Evolutionary conservation across 2,329 filamentous ascomycete genomes (phyloP).

Genomic region (Neospermospora avenae): DNA sequence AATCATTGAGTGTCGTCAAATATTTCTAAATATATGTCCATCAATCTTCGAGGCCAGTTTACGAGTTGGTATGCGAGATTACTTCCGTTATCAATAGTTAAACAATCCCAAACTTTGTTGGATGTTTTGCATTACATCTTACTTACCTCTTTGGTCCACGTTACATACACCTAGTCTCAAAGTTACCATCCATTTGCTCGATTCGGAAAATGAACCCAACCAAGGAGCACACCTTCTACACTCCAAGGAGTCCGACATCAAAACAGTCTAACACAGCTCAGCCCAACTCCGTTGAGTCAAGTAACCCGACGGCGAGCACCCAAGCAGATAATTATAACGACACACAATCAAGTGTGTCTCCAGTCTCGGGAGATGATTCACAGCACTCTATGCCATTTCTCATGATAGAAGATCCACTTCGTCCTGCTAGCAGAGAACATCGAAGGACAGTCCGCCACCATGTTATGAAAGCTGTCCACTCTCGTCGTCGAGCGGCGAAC

Average conservation of each 20-base stretch:
- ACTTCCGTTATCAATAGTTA: background rate
- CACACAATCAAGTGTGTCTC: background rate
- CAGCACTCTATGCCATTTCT: conserved; percentile 3
- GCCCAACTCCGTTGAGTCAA: background rate
- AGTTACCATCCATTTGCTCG: background rate
- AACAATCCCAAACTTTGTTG: background rate
- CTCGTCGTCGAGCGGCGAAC: conserved; percentile 3
- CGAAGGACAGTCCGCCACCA: conserved; percentile 11
- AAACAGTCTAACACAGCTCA: background rate
- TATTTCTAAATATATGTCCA: background rate
- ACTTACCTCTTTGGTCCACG: background rate
- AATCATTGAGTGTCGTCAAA: background rate
- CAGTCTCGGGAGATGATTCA: background rate
- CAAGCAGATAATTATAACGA: no score
- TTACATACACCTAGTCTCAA: background rate
- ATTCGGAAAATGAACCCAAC: background rate
- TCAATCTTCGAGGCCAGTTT: background rate
- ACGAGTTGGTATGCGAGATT: background rate
- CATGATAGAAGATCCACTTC: conserved; percentile 9
- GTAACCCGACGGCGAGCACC: background rate
- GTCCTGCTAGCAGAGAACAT: conserved; percentile 5
- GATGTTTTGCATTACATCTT: background rate
- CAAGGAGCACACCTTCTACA: background rate
- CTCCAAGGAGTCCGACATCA: no score
- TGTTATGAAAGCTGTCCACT: conserved; percentile 9